Base-by-base conservation (phyloP, 225 moss, liverwort and hornwort species). In the Bryum argenteum region DNA sequence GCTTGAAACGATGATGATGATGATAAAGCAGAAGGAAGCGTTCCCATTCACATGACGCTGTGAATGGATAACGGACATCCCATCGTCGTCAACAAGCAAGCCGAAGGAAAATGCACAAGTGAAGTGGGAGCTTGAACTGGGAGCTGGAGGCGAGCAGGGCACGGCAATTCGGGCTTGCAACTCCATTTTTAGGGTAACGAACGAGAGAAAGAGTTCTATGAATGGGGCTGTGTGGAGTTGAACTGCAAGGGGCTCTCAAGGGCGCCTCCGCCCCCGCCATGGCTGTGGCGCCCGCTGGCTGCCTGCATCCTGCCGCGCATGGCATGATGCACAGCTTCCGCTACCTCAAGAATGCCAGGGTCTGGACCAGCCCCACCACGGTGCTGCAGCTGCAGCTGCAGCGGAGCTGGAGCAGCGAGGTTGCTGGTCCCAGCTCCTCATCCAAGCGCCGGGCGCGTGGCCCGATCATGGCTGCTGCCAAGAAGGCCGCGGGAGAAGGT, bases 391-490 rank as follows among this genome's bases (percentile, higher is more conserved):
- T 15, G 52, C 20, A n/a, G n/a, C n/a, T n/a, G n/a, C n/a, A n/a
- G n/a, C 70, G 61, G 14, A 82, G 55, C 74, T 78, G 71, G 74
- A 78, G 71, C 66, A 33, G 2, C 5, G 59, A 66, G 24, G 41
- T 55, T 23, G 76, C 67, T 10, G 75, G 59, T 38, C 63, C 48
- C 4, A 26, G 60, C 0, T 71, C 24, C 1, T 72, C 80, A 78
- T 93, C 93, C 67, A 97, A 86, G 84, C 83, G 96, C 28, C 78
- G 90, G 79, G 89, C 87, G 50, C 81, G 93, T 66, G 93, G 93
- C 4, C 93, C 93, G 8, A 52, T 96, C 70, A 91, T 93, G 90
- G 93, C 88, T 33, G 92, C 88, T 11, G 90, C 87, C 15, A 93
- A 93, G 78, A 83, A 79, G 20, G 79, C 83, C 41, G 87, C 79